Evolutionary conservation across 352 stramenopile species (phyloP), one percentile per base, ranked within the genome.

Genomic region (Bremia lactucae): DNA sequence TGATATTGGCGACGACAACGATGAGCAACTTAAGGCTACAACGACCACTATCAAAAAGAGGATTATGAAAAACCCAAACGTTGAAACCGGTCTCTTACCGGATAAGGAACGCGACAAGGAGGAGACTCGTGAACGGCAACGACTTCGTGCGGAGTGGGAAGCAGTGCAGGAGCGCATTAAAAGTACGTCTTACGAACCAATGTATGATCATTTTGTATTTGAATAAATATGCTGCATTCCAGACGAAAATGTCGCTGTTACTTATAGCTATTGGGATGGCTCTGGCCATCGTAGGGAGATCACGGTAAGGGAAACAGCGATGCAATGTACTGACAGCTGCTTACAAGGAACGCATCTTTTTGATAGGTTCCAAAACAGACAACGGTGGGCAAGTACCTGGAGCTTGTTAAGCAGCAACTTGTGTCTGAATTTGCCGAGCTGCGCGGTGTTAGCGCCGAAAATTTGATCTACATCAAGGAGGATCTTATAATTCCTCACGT

Each of bases 181-280:
- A 61, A 83, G 92, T 72, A 63, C 40, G 63, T 55, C n/a, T n/a
- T n/a, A n/a, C n/a, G n/a, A 8, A 14, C 24, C 4, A 18, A 10
- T 42, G 21, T 14, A 13, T 20, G 21, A 6, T 37, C 3, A 9
- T 22, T 15, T 6, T 23, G 8, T 4, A 14, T 29, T 16, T 9
- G 41, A 39, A 37, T 49, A 2, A 3, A 15, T n/a, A 20, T 46
- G 23, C 18, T 18, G 20, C 10, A 6, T n/a, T 42, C 5, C 38
- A 90, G 78, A 82, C 46, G 82, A 98, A 55, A 59, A 83, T 36
- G 72, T 98, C 19, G 68, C 94, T 41, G 95, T 99, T 29, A 97
- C 90, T 5, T 99, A 98, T 73, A 97, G 81, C 29, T 99, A 98
- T 62, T 99, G 94, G 94, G 94, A 98, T 59, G 96, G 96, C 15